These are phyloP conservation scores for Chionographis japonica DNA, from an alignment of 106 monocot species.

Conservation along the genomic window DNA sequence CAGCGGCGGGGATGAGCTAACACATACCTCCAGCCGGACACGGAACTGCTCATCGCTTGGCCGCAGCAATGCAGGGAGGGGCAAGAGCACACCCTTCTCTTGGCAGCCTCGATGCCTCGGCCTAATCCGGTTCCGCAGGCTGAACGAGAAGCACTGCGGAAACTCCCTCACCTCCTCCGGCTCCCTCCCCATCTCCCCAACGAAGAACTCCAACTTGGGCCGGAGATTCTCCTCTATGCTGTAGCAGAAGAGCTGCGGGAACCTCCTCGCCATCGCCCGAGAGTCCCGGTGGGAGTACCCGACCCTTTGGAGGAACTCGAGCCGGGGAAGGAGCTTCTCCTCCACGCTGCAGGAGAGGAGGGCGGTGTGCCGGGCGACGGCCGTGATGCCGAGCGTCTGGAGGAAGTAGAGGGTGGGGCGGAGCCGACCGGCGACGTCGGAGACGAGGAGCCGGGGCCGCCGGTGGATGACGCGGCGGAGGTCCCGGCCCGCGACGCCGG, in stretches of 20 bases:
- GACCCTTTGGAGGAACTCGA: slow-evolving; percentile 39
- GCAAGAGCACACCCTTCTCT: slow-evolving; percentile 39
- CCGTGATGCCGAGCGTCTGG: slow-evolving; percentile 48
- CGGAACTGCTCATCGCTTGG: slow-evolving; percentile 48
- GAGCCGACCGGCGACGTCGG: slow-evolving; percentile 40
- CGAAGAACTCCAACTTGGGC: slow-evolving; percentile 57
- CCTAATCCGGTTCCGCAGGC: slow-evolving; percentile 60
- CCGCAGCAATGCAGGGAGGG: slow-evolving; percentile 61
- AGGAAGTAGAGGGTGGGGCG: slow-evolving; percentile 77
- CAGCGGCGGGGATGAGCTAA: slow-evolving; percentile 54
- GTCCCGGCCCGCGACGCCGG: slow-evolving; percentile 38
- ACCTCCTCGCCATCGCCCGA: slow-evolving; percentile 58
- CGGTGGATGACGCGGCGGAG: slow-evolving; percentile 47
- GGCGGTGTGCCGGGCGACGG: slow-evolving; percentile 23
- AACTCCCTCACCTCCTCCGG: slow-evolving; percentile 56
- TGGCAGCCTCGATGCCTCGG: slow-evolving; percentile 48
- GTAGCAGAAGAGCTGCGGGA: slow-evolving; percentile 71
- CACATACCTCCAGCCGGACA: slow-evolving; percentile 36
- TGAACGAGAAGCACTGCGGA: slow-evolving; percentile 88
- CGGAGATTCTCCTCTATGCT: slow-evolving; percentile 64
- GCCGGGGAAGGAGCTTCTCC: slow-evolving; percentile 45
- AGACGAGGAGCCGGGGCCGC: slow-evolving; percentile 52
- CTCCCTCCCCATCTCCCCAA: slow-evolving; percentile 58
- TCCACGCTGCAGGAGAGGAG: slow-evolving; percentile 78
- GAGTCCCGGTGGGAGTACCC: slow-evolving; percentile 29